Evolutionary conservation across 352 stramenopile species (phyloP).

Genomic region (Pythium plurisporium): DNA sequence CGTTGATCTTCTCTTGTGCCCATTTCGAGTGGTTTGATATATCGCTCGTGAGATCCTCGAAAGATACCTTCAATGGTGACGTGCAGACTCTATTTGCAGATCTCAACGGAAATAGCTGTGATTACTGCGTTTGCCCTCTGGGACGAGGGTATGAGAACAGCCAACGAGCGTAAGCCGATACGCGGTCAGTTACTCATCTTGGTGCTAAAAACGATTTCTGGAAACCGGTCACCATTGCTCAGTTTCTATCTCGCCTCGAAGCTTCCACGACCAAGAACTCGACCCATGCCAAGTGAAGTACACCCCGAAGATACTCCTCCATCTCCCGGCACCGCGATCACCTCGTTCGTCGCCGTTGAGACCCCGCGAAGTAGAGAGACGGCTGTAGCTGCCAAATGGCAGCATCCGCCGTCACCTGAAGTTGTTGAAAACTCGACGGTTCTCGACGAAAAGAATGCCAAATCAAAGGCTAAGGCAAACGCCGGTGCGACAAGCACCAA

Average conservation of each 20-base stretch:
- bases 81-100: no score
- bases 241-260: neutral
- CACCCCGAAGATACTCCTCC: constrained; percentile 6
- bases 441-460: neutral
- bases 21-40: neutral
- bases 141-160: no score
- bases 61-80: no score
- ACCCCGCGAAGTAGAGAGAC: constrained; percentile 2
- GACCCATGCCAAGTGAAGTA: constrained; percentile 19
- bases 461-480: neutral
- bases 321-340: neutral
- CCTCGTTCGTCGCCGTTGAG: constrained; percentile 5
- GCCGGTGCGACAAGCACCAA: neutral
- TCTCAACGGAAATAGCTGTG: no score
- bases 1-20: neutral
- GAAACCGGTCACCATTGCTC: neutral
- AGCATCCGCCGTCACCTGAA: constrained; percentile 5
- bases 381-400: neutral
- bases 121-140: no score
- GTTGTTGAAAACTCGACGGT: constrained; percentile 9
- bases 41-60: neutral
- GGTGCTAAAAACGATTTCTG: neutral
- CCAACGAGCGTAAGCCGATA: no score
- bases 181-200: no score
- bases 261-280: neutral